A percentile compares a stretch with the other conserved stretches of the same genome.
These are phyloP conservation scores for Aspergillus cavernicola DNA, from an alignment of 495 filamentous ascomycete species.

Conservation along the genomic window DNA sequence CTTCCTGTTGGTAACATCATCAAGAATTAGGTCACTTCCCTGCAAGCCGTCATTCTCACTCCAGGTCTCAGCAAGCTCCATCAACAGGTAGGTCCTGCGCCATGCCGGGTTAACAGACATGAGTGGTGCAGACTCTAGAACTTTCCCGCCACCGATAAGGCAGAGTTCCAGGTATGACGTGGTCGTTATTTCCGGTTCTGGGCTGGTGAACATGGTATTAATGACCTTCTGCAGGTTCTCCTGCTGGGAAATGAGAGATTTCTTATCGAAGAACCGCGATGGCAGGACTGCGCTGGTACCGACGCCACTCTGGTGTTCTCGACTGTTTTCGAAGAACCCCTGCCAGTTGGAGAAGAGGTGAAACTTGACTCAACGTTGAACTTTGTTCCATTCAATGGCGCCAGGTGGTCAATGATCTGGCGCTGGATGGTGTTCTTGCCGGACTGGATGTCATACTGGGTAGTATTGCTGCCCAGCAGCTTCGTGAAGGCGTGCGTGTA, in stretches of 20 bases:
- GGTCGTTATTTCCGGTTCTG: background rate
- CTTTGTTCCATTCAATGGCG: no score
- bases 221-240: constrained; percentile 23
- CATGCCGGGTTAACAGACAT: constrained; percentile 43
- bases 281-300: constrained; percentile 18
- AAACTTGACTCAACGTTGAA: no score
- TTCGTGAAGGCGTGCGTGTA: no score
- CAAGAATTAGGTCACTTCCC: constrained; percentile 33
- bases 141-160: constrained; percentile 19
- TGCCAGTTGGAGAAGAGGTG: no score
- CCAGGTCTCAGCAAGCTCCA: constrained; percentile 32
- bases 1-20: constrained; percentile 48
- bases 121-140: constrained; percentile 21
- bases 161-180: background rate
- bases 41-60: constrained; percentile 23
- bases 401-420: no score
- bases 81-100: constrained; percentile 36
- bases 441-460: no score
- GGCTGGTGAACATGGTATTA: background rate
- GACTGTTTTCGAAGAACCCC: background rate
- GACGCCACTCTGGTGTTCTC: background rate
- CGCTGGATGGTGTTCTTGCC: no score
- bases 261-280: constrained; percentile 34
- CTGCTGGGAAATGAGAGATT: constrained; percentile 21
- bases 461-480: no score